These are phyloP conservation scores for Spathaspora passalidarum DNA, from an alignment of 805 yeast genomes.

Conservation along the genomic window DNA sequence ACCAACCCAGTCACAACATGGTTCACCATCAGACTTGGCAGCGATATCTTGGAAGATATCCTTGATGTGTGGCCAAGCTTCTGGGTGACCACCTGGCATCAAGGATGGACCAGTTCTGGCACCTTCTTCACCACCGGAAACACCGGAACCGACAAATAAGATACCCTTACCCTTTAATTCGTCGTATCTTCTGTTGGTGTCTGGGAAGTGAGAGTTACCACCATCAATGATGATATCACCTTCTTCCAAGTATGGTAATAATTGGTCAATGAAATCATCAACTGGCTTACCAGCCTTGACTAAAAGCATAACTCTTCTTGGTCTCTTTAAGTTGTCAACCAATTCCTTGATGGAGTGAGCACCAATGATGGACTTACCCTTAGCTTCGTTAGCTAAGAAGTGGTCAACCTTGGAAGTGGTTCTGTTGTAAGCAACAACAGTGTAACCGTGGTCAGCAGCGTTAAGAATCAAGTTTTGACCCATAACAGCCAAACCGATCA, in stretches of 20 bases:
- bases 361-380: constrained; percentile 94
- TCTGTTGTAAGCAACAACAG: constrained; percentile 98
- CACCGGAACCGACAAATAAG: constrained; percentile 97
- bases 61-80: constrained; percentile 99
- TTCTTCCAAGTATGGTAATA: constrained; percentile 86
- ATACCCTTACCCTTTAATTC: constrained; percentile 86
- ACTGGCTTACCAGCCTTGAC: constrained; percentile 98
- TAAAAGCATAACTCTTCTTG: constrained; percentile 89
- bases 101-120: constrained; percentile 98
- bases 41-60: constrained; percentile 93
- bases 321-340: constrained; percentile 86
- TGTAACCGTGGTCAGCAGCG: constrained; percentile 98
- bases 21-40: constrained; percentile 97
- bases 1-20: constrained; percentile 99
- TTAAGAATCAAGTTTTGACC: constrained; percentile 97
- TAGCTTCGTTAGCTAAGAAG: constrained; percentile 91
- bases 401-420: constrained; percentile 94
- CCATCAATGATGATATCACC: constrained; percentile 99
- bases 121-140: constrained; percentile 99
- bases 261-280: constrained; percentile 83
- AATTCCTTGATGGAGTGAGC: constrained; percentile 91
- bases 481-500: constrained; percentile 99
- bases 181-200: constrained; percentile 92
- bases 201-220: constrained; percentile 99
- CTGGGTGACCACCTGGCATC: constrained; percentile 99